Percentiles rank a stretch among this genome's conserved stretches.
Evolutionary conservation across 1,284 basidiomycete genomes (phyloP).

Genomic region (Fomitopsis pinicola): DNA sequence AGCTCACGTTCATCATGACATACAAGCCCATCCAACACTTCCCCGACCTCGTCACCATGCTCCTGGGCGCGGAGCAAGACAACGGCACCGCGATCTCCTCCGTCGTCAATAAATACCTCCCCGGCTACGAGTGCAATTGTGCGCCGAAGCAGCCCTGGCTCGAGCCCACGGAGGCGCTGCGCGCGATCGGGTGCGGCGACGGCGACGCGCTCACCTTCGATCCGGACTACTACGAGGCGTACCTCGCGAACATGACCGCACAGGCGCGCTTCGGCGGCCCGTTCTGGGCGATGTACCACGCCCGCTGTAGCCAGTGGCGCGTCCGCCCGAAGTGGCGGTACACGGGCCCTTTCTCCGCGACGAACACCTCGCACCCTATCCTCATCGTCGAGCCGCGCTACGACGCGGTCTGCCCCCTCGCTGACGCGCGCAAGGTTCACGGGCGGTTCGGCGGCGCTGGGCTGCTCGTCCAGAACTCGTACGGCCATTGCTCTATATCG

Average conservation of each 20-base stretch:
- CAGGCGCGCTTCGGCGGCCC: conserved; percentile 30
- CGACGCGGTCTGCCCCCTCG: conserved; percentile 16
- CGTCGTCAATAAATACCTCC: conserved; percentile 16
- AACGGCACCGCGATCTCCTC: conserved; percentile 28
- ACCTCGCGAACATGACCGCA: conserved; percentile 27
- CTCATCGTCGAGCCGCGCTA: conserved; percentile 13
- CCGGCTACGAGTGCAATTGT: conserved; percentile 28
- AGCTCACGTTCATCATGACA: conserved; percentile 28
- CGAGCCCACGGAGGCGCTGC: conserved; percentile 22
- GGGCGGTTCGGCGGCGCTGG: conserved; percentile 13
- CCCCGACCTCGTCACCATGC: conserved; percentile 31
- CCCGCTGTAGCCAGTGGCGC: conserved; percentile 13
- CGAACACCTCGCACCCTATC: conserved; percentile 24
- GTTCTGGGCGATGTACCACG: conserved; percentile 10
- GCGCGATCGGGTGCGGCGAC: conserved; percentile 37
- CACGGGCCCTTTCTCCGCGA: conserved; percentile 14
- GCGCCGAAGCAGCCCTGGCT: conserved; percentile 12
- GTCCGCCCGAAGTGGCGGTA: conserved; percentile 12
- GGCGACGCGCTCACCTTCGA: conserved; percentile 27
- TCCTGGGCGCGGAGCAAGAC: conserved; percentile 33
- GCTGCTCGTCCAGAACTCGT: conserved; percentile 16
- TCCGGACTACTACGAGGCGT: neutral
- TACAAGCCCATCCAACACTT: conserved; percentile 34
- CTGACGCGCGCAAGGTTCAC: conserved; percentile 13
- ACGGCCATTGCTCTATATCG: conserved; percentile 38